A percentile compares a stretch with the other conserved stretches of the same genome.
These are phyloP conservation scores for Colletotrichum sojae DNA, from an alignment of 2,329 filamentous ascomycete genomes.

Conservation along the genomic window DNA sequence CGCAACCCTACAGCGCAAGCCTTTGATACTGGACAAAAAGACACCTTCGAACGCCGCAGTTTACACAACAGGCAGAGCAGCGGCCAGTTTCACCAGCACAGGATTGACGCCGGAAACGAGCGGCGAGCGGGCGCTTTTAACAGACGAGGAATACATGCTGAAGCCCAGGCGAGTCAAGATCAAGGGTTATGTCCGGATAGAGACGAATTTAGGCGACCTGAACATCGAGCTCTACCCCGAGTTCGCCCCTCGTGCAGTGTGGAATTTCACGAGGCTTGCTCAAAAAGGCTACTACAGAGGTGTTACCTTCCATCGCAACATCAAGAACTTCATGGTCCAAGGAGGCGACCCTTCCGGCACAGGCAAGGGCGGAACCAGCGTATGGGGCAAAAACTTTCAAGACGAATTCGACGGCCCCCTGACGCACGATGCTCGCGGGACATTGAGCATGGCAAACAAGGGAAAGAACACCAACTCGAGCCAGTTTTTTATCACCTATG, in stretches of 20 bases:
- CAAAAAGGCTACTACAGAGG: slow-evolving; percentile 92
- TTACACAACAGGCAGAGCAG: slow-evolving; percentile 91
- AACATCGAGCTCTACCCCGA: slow-evolving; percentile 94
- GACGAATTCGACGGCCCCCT: slow-evolving; percentile 94
- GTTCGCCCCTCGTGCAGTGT: slow-evolving; percentile 91
- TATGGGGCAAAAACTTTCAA: slow-evolving; percentile 95
- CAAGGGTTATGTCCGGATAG: slow-evolving; percentile 92
- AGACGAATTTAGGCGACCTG: slow-evolving; percentile 86
- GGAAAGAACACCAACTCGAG: slow-evolving; percentile 97
- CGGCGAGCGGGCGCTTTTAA: slow-evolving; percentile 86
- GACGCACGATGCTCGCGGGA: slow-evolving; percentile 85
- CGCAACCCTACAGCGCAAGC: slow-evolving; percentile 51
- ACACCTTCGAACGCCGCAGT: slow-evolving; percentile 86
- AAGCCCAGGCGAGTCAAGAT: slow-evolving; percentile 89
- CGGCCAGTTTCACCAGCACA: slow-evolving; percentile 95
- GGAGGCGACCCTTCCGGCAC: slow-evolving; percentile 95
- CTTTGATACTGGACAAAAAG: slow-evolving; percentile 70
- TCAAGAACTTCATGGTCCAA: slow-evolving; percentile 97
- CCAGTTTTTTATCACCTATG: slow-evolving; percentile 96
- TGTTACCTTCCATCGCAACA: slow-evolving; percentile 92
- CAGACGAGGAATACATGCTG: slow-evolving; percentile 97
- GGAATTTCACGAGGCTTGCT: slow-evolving; percentile 93
- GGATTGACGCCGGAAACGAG: slow-evolving; percentile 94
- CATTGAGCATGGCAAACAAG: slow-evolving; percentile 97
- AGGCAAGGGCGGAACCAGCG: slow-evolving; percentile 88